Evolutionary conservation across 2,329 filamentous ascomycete genomes (phyloP).

Genomic region (Diaporthe aspalathi): DNA sequence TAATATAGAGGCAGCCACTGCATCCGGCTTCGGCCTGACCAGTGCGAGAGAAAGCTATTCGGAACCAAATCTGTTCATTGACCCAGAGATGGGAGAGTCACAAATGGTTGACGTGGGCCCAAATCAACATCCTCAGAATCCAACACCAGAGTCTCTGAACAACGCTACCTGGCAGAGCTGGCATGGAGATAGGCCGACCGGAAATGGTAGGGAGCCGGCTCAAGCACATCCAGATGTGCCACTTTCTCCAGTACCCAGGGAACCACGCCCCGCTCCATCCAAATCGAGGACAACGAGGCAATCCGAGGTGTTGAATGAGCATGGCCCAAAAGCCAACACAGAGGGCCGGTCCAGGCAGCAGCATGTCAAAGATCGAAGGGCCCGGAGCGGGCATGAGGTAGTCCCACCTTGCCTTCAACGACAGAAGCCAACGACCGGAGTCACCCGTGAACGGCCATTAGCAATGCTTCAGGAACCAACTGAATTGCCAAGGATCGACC

Average conservation of each 20-base stretch:
- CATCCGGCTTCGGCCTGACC: conserved; percentile 37
- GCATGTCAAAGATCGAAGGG: neutral
- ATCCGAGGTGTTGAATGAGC: neutral
- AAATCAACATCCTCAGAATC: conserved; percentile 20
- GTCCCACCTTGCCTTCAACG: conserved; percentile 13
- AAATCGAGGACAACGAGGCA: neutral
- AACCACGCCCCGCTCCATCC: neutral
- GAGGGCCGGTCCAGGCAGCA: neutral
- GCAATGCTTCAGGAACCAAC: conserved; percentile 42
- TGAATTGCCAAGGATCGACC: conserved; percentile 51
- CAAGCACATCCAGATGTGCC: neutral
- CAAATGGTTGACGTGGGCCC: conserved; percentile 1
- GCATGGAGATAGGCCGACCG: neutral
- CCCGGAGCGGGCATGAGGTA: neutral
- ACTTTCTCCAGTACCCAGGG: neutral
- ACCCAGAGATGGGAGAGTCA: neutral
- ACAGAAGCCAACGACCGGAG: neutral
- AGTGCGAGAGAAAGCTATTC: neutral
- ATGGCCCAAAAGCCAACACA: neutral
- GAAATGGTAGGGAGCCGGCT: neutral
- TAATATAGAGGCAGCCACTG: conserved; percentile 50
- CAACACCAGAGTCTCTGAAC: conserved; percentile 25
- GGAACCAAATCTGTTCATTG: neutral
- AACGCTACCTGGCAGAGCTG: neutral
- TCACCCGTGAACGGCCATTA: conserved; percentile 44